Conservation (phyloP, 805 yeast genomes). For the Teunomyces atbi region DNA sequence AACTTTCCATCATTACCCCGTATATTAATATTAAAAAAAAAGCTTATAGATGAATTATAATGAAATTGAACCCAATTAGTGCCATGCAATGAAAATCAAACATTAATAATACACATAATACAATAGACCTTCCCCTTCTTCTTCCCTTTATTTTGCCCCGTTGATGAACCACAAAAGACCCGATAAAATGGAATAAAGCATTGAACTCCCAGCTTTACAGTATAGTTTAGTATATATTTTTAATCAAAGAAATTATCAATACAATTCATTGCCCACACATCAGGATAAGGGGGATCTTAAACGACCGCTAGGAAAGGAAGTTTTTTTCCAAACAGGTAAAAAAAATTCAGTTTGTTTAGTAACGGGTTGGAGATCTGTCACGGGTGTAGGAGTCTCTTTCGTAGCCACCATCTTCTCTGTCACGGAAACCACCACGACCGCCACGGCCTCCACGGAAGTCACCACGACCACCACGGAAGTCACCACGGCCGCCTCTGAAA, state of each 20-base stretch:
- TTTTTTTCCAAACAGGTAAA: conserved; percentile 4
- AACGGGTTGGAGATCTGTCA: conserved; percentile 75
- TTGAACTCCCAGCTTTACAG: neutral
- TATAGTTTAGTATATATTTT: conserved; percentile 3
- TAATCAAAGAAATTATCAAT: conserved; percentile 5
- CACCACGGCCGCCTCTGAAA: conserved; percentile 38
- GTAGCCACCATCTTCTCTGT: conserved; percentile 39
- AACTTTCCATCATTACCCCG: conserved; percentile 10
- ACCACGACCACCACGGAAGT: conserved; percentile 32
- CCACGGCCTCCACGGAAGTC: conserved; percentile 31
- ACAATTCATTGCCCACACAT: conserved; percentile 5
- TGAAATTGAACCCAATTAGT: neutral
- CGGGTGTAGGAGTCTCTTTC: conserved; percentile 44
- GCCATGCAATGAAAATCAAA: neutral
- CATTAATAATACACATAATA: neutral
- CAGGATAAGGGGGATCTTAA: conserved; percentile 5
- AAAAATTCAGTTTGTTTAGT: conserved; percentile 29
- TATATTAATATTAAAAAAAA: neutral
- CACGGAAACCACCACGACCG: conserved; percentile 29
- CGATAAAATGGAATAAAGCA: neutral
- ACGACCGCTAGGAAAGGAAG: conserved; percentile 1
- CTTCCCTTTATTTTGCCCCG: neutral
- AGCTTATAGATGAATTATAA: neutral
- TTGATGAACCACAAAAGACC: neutral
- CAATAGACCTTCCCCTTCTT: neutral